Evolutionary conservation across 2,329 filamentous ascomycete genomes (phyloP).

Genomic region (Trichophyton equinum): DNA sequence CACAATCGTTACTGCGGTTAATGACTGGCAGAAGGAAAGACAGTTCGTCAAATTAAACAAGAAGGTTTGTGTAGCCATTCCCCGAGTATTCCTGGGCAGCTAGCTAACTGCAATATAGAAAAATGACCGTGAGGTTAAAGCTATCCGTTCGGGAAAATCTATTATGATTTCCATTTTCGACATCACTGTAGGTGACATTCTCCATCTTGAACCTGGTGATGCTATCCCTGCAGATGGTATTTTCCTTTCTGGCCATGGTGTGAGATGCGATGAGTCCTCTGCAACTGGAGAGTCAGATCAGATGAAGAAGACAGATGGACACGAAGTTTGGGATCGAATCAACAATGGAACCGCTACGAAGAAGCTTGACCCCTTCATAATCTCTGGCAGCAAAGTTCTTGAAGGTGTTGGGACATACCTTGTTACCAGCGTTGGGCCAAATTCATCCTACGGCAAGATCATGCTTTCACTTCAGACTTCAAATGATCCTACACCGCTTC

Average conservation of each 20-base stretch:
- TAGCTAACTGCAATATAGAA: constrained; percentile 34
- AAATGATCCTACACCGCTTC: constrained; percentile 62
- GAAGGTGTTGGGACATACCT: constrained; percentile 65
- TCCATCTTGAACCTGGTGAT: constrained; percentile 57
- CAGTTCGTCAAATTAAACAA: constrained; percentile 52
- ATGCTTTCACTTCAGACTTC: constrained; percentile 62
- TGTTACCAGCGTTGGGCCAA: constrained; percentile 59
- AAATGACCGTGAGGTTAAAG: constrained; percentile 53
- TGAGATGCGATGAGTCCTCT: constrained; percentile 62
- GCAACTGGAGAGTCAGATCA: constrained; percentile 63
- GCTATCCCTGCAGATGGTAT: constrained; percentile 59
- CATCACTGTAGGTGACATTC: constrained; percentile 55
- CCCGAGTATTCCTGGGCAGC: background rate
- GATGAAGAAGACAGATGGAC: constrained; percentile 52
- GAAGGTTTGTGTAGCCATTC: constrained; percentile 21
- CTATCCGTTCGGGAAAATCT: constrained; percentile 53
- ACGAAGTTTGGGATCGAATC: constrained; percentile 47
- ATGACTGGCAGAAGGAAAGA: constrained; percentile 57
- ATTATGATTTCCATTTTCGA: constrained; percentile 53
- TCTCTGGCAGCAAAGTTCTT: constrained; percentile 68
- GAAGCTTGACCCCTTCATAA: constrained; percentile 58
- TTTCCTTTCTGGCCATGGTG: constrained; percentile 51
- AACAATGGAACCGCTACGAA: constrained; percentile 40
- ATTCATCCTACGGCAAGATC: constrained; percentile 64
- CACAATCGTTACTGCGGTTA: constrained; percentile 49